Percentiles rank a stretch among this genome's conserved stretches.
Conservation (phyloP, 176 grass and related monocot species). For the Aegilops bicornis region DNA sequence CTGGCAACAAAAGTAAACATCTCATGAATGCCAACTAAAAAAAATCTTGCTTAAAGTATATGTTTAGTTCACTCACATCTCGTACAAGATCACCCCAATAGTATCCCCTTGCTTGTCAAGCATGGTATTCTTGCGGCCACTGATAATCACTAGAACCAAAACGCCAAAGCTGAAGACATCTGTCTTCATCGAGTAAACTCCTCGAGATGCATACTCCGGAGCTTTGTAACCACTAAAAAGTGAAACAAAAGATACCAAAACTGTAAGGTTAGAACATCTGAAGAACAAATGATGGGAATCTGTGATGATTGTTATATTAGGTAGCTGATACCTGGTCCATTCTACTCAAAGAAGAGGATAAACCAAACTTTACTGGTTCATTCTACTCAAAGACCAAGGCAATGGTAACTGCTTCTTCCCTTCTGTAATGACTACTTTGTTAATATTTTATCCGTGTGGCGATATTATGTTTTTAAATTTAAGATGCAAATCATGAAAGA, state of each 20-base stretch:
- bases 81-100: conserved; percentile 17
- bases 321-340: too few species aligned
- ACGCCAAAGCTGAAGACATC: conserved; percentile 60
- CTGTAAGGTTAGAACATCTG: neutral
- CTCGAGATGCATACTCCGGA: conserved; percentile 40
- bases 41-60: neutral
- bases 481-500: neutral
- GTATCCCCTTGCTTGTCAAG: conserved; percentile 21
- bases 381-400: conserved; percentile 89
- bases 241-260: neutral
- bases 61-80: conserved; percentile 34
- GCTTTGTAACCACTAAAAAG: conserved; percentile 44
- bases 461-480: neutral
- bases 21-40: too few species aligned
- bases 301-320: neutral
- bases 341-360: conserved; percentile 66
- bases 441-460: too few species aligned
- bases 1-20: too few species aligned
- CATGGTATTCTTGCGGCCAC: conserved; percentile 37
- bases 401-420: conserved; percentile 50
- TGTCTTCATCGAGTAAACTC: conserved; percentile 51
- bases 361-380: conserved; percentile 67
- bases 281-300: neutral
- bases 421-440: neutral
- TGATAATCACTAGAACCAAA: conserved; percentile 36